phyloP scores from a whole-genome alignment of 192 early-diverging fungal genomes.

The Coemansia sp. region DNA sequence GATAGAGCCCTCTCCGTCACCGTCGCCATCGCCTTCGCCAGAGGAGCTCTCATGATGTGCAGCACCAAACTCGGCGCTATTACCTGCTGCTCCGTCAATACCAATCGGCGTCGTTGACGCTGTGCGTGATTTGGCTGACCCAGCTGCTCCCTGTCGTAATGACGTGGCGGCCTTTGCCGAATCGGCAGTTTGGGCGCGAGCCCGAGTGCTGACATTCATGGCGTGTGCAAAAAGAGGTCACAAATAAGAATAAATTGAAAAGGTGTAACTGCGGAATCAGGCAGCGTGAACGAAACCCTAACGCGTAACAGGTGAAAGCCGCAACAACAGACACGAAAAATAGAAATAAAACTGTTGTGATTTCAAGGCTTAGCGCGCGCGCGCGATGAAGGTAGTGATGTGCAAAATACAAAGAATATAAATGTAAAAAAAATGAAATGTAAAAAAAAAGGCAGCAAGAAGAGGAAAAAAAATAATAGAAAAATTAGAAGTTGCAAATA shows the following conservation, averaged over 20 bases:
- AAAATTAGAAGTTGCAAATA: not conserved
- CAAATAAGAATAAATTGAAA: slow-evolving; percentile 8
- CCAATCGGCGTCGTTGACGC: slow-evolving; percentile 2
- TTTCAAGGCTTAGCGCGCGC: not conserved
- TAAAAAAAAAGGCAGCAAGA: not conserved
- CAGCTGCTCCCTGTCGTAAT: not conserved
- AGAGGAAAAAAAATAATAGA: not conserved
- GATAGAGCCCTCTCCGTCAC: slow-evolving; percentile 2
- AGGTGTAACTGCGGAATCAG: slow-evolving; percentile 2
- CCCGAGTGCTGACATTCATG: slow-evolving; percentile 49
- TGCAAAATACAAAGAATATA: slow-evolving; percentile 2
- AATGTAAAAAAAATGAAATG: not conserved
- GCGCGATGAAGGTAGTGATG: not conserved
- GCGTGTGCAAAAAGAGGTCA: not conserved
- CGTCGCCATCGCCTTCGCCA: slow-evolving; percentile 8
- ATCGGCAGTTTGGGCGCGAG: slow-evolving; percentile 34
- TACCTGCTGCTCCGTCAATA: not conserved
- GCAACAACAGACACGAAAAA: not conserved
- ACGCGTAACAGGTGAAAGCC: not conserved
- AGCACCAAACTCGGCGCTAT: not conserved
- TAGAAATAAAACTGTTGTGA: not conserved
- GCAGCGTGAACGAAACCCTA: slow-evolving; percentile 6
- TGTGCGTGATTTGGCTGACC: slow-evolving; percentile 3
- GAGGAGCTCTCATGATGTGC: slow-evolving; percentile 6
- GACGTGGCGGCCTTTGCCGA: slow-evolving; percentile 9